Evolutionary conservation across 768 basidiomycete genomes (phyloP).

Genomic region (Candolleomyces eurysporus): DNA sequence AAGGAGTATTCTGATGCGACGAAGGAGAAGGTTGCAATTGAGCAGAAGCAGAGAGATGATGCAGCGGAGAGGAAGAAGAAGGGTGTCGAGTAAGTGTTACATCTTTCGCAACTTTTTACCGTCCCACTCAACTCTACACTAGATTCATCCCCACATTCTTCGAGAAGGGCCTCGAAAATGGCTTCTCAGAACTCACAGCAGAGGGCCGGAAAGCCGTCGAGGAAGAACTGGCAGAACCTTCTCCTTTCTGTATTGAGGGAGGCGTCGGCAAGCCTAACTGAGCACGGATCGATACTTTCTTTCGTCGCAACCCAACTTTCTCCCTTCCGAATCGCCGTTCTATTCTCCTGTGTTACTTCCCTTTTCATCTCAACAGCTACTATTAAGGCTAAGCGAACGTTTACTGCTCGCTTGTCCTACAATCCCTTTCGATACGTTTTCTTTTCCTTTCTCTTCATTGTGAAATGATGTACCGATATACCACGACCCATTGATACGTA

Average conservation of each 20-base stretch:
- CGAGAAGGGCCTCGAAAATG: conserved; percentile 62
- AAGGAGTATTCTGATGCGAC: conserved; percentile 94
- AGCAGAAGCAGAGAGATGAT: conserved; percentile 89
- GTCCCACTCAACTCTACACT: background rate
- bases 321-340: too few species aligned
- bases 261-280: background rate
- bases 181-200: conserved; percentile 64
- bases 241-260: conserved; percentile 28
- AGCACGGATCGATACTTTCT: too few species aligned
- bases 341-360: too few species aligned
- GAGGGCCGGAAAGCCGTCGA: conserved; percentile 72
- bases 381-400: too few species aligned
- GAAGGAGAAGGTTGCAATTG: conserved; percentile 85
- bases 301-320: too few species aligned
- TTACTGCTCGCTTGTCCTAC: too few species aligned
- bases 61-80: conserved; percentile 85
- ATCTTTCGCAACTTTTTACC: background rate
- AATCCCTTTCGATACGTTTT: too few species aligned
- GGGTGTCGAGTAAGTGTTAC: conserved; percentile 65
- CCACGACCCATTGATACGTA: too few species aligned
- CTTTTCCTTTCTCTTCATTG: conserved; percentile 4
- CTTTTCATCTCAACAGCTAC: too few species aligned
- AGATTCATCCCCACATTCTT: conserved; percentile 81
- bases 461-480: too few species aligned
- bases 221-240: conserved; percentile 58